Evolutionary conservation across 2,329 filamentous ascomycete genomes (phyloP).

Genomic region (Akanthomyces muscarius): DNA sequence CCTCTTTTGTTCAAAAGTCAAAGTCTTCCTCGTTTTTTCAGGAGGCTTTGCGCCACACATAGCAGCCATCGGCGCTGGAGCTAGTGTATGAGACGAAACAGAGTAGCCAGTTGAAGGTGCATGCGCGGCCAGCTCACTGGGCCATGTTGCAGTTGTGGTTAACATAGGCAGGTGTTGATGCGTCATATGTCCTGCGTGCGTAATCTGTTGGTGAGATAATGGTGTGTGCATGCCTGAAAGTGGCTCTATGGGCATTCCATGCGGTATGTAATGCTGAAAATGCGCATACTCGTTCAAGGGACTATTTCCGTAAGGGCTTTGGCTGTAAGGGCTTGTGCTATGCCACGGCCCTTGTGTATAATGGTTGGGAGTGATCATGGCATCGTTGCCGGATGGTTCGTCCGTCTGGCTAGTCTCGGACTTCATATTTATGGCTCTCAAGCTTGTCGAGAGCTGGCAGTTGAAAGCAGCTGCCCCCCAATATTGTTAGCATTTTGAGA

Average conservation of each 20-base stretch:
- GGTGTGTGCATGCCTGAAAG: conserved; percentile 54
- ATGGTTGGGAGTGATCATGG: neutral
- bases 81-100: conserved; percentile 55
- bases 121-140: conserved; percentile 75
- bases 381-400: conserved; percentile 31
- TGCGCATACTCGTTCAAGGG: conserved; percentile 64
- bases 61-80: conserved; percentile 49
- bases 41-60: conserved; percentile 34
- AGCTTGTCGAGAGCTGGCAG: neutral
- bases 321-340: conserved; percentile 59
- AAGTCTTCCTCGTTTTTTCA: conserved; percentile 72
- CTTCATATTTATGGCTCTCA: conserved; percentile 26
- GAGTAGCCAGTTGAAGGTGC: conserved; percentile 49
- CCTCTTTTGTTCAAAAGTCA: conserved; percentile 86
- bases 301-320: conserved; percentile 47
- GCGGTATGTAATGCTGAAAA: conserved; percentile 52
- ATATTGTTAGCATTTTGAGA: neutral
- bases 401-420: conserved; percentile 31
- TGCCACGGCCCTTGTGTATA: conserved; percentile 46
- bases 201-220: conserved; percentile 34
- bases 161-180: conserved; percentile 61
- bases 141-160: conserved; percentile 70
- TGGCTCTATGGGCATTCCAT: conserved; percentile 48
- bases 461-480: neutral
- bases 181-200: conserved; percentile 37